Evolutionary conservation across 2,329 filamentous ascomycete genomes (phyloP).

Genomic region (Diaporthe ilicicola): DNA sequence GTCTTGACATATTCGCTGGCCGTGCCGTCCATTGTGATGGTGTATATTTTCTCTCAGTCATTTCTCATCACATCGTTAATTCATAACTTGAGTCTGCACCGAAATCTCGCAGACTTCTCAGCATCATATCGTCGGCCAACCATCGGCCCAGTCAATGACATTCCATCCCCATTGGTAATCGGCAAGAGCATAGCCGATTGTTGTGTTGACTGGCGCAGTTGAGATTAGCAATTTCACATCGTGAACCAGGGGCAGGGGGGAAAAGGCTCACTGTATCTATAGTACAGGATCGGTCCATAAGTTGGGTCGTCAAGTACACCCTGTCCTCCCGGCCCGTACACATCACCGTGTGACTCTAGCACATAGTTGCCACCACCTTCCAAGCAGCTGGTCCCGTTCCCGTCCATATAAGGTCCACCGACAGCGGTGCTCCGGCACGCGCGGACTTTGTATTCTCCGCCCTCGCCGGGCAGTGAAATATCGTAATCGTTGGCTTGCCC

Average conservation of each 20-base stretch:
- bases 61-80: not conserved
- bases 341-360: slow-evolving; percentile 62
- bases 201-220: slow-evolving; percentile 40
- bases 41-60: not conserved
- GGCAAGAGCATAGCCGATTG: slow-evolving; percentile 58
- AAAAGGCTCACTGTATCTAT: slow-evolving; percentile 65
- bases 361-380: slow-evolving; percentile 66
- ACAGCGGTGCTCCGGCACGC: slow-evolving; percentile 65
- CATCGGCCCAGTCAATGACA: slow-evolving; percentile 43
- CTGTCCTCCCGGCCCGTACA: slow-evolving; percentile 72
- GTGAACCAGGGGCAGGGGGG: not conserved
- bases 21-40: not conserved
- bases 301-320: slow-evolving; percentile 61
- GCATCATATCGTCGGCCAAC: slow-evolving; percentile 35
- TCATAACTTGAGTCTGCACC: not conserved
- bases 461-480: slow-evolving; percentile 55
- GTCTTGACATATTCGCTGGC: not conserved
- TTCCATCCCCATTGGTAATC: slow-evolving; percentile 58
- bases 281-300: slow-evolving; percentile 66
- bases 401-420: slow-evolving; percentile 65
- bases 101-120: not conserved
- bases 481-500: slow-evolving; percentile 71
- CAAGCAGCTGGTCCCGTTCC: slow-evolving; percentile 61
- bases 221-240: not conserved
- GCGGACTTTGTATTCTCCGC: slow-evolving; percentile 72